Percentiles rank a stretch among this genome's conserved stretches.
Evolutionary conservation across 164 flowering plant species (phyloP).

Genomic region (Vitis cinerea): DNA sequence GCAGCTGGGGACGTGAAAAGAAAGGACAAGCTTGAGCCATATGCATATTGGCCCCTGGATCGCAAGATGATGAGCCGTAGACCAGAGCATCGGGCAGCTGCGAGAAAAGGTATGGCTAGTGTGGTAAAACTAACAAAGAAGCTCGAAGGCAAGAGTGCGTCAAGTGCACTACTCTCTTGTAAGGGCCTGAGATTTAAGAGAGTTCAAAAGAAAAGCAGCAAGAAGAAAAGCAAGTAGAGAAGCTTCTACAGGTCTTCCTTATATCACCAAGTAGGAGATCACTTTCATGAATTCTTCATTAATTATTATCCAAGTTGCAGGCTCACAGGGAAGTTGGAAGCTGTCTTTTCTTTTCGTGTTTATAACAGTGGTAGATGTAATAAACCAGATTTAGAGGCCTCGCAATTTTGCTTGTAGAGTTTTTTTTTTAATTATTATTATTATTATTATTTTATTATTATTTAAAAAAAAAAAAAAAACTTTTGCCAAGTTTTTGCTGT

Average conservation of each 20-base stretch:
- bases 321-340: no score
- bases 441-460: no score
- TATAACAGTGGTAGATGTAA: no score
- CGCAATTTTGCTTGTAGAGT: no score
- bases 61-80: slow-evolving; percentile 96
- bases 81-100: slow-evolving; percentile 82
- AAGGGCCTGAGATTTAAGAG: slow-evolving; percentile 40
- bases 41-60: slow-evolving; percentile 99
- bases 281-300: no score
- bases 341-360: no score
- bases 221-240: slow-evolving; percentile 25
- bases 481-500: no score
- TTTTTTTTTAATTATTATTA: no score
- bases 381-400: no score
- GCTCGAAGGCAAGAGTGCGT: slow-evolving; percentile 84
- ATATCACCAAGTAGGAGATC: no score
- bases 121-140: slow-evolving; percentile 83
- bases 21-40: slow-evolving; percentile 96
- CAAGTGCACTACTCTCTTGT: slow-evolving; percentile 63
- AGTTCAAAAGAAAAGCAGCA: slow-evolving; percentile 37
- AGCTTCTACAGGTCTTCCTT: background rate
- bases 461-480: no score
- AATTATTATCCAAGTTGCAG: no score
- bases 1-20: slow-evolving; percentile 89
- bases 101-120: slow-evolving; percentile 85